phyloP scores from a whole-genome alignment of 129 eudicot species.

The sunflower (Helianthus annuus) region HanXRQr2.0-SUNRISE NC_035449.2:28467225-28467724 shows the following conservation, averaged over 20 bases:
- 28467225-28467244: conserved; percentile 16
- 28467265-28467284: conserved; percentile 8
- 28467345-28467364: neutral
- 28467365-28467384: conserved; percentile 11
- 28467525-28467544: neutral
- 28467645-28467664: too few relatives aligned
- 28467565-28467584: too few relatives aligned
- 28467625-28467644: too few relatives aligned
- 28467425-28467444: conserved; percentile 21
- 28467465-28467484: conserved; percentile 22
- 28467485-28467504: conserved; percentile 1
- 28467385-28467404: conserved; percentile 10
- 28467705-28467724: too few relatives aligned
- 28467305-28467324: conserved; percentile 22
- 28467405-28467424: conserved; percentile 10
- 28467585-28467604: too few relatives aligned
- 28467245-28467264: conserved; percentile 17
- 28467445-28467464: conserved; percentile 2
- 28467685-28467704: too few relatives aligned
- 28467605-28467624: too few relatives aligned
- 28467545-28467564: too few relatives aligned
- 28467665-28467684: too few relatives aligned
- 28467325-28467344: conserved; percentile 16
- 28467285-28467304: conserved; percentile 15
- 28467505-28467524: neutral